A percentile compares a stretch with the other conserved stretches of the same genome.
Evolutionary conservation across 1,139 yeast species (phyloP).

Genomic region (Blastobotrys proliferans): DNA sequence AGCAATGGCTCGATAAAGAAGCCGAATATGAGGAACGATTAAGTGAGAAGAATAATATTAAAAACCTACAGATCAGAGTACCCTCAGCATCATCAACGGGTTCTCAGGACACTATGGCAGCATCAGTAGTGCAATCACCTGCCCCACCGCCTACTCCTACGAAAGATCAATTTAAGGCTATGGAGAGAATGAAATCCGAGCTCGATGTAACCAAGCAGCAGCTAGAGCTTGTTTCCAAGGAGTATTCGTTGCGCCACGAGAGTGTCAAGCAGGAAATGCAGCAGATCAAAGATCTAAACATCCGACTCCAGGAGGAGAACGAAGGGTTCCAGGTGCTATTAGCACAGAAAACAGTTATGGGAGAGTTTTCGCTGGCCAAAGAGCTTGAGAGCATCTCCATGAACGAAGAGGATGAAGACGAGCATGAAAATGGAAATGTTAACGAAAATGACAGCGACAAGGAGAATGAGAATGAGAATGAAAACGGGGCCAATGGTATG

Average conservation of each 20-base stretch:
- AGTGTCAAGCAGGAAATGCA: slow-evolving; percentile 29
- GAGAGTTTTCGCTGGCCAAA: slow-evolving; percentile 27
- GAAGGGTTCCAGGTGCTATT: slow-evolving; percentile 34
- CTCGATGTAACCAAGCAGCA: slow-evolving; percentile 29
- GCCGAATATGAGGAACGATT: slow-evolving; percentile 26
- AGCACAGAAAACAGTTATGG: slow-evolving; percentile 34
- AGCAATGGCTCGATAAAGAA: slow-evolving; percentile 33
- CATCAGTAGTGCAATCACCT: slow-evolving; percentile 5
- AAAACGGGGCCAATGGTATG: no score
- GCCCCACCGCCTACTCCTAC: slow-evolving; percentile 3
- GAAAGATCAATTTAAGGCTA: slow-evolving; percentile 11
- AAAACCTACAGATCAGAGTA: not conserved
- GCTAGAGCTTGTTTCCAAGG: slow-evolving; percentile 31
- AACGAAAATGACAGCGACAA: slow-evolving; percentile 8
- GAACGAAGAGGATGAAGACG: not conserved
- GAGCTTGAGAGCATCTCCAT: slow-evolving; percentile 18
- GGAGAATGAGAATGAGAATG: slow-evolving; percentile 7
- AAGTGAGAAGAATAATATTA: slow-evolving; percentile 13
- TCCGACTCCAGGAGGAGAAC: slow-evolving; percentile 34
- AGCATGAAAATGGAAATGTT: slow-evolving; percentile 3
- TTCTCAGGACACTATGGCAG: slow-evolving; percentile 10
- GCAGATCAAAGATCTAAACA: slow-evolving; percentile 28
- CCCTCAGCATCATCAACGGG: not conserved
- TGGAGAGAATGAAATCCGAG: slow-evolving; percentile 25
- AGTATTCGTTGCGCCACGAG: slow-evolving; percentile 29